Conservation (phyloP, 1,139 yeast species). For the Pichia sorboxylosa region DNA sequence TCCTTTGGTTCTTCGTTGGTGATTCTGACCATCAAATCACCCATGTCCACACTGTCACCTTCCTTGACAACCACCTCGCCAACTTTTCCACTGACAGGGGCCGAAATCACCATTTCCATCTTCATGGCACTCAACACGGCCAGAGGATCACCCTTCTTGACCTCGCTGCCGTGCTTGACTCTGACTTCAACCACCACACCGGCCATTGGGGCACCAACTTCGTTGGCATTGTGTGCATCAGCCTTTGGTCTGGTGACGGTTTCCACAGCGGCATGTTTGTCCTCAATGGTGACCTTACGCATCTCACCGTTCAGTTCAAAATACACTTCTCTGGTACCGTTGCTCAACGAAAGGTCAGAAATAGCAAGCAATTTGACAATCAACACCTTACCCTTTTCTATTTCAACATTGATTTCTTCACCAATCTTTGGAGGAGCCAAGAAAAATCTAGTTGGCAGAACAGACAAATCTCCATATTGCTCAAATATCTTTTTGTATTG, state of each 20-base stretch:
- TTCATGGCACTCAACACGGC: constrained; percentile 97
- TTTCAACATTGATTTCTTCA: constrained; percentile 80
- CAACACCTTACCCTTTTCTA: constrained; percentile 89
- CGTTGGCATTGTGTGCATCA: constrained; percentile 71
- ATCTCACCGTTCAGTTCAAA: constrained; percentile 97
- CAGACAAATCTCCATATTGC: constrained; percentile 83
- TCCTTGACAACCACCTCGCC: constrained; percentile 68
- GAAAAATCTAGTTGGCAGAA: constrained; percentile 85
- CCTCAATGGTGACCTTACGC: constrained; percentile 89
- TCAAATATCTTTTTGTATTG: constrained; percentile 64
- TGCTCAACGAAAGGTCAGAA: constrained; percentile 74
- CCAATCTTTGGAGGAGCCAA: constrained; percentile 77
- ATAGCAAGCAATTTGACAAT: constrained; percentile 86
- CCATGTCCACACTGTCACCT: constrained; percentile 92
- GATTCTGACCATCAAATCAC: constrained; percentile 58
- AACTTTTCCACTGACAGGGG: constrained; percentile 79
- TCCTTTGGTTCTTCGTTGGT: constrained; percentile 22
- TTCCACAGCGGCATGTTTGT: constrained; percentile 76
- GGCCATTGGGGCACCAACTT: constrained; percentile 98
- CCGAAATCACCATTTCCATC: constrained; percentile 98
- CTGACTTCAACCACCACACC: constrained; percentile 96
- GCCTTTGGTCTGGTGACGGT: constrained; percentile 86
- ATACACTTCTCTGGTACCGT: constrained; percentile 92
- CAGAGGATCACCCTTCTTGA: constrained; percentile 92
- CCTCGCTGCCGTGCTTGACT: constrained; percentile 74